Evolutionary conservation across 305 asterid genomes (phyloP).

Genomic region (Fraxinus dipetala): DNA sequence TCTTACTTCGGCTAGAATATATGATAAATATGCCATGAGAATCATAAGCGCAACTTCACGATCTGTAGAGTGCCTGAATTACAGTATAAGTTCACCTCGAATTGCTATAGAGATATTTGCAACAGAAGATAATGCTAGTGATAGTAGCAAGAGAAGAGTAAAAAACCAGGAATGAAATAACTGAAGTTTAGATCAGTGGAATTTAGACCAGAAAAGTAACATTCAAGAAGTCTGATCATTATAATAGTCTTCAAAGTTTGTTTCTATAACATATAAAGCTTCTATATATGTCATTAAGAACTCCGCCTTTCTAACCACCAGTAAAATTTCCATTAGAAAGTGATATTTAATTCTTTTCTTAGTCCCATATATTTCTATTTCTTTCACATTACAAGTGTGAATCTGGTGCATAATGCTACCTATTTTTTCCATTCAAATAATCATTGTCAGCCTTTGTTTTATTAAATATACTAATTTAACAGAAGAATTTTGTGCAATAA

Average conservation of each 20-base stretch:
- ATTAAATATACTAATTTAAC: background rate
- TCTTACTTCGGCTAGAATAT: slow-evolving; percentile 39
- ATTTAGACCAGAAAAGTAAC: background rate
- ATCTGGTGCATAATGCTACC: background rate
- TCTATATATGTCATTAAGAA: background rate
- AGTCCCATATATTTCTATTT: background rate
- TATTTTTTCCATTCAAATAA: background rate
- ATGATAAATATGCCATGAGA: slow-evolving; percentile 42
- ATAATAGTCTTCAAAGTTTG: background rate
- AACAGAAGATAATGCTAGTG: background rate
- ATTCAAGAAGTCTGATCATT: background rate
- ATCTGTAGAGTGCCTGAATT: slow-evolving; percentile 40
- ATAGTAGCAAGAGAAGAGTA: background rate
- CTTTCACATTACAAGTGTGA: background rate
- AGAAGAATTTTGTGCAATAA: background rate
- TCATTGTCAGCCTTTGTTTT: background rate
- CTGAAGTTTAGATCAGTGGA: background rate
- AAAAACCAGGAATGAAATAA: background rate
- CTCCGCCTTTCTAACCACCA: background rate
- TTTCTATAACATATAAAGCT: background rate
- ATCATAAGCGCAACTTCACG: slow-evolving; percentile 44
- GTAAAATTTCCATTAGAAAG: background rate
- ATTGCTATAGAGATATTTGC: background rate
- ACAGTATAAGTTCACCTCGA: background rate
- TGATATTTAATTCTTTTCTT: background rate